A percentile compares a stretch with the other conserved stretches of the same genome.
These are phyloP conservation scores for Kodamaea jinghongensis DNA, from an alignment of 805 yeast genomes.

Conservation along the genomic window DNA sequence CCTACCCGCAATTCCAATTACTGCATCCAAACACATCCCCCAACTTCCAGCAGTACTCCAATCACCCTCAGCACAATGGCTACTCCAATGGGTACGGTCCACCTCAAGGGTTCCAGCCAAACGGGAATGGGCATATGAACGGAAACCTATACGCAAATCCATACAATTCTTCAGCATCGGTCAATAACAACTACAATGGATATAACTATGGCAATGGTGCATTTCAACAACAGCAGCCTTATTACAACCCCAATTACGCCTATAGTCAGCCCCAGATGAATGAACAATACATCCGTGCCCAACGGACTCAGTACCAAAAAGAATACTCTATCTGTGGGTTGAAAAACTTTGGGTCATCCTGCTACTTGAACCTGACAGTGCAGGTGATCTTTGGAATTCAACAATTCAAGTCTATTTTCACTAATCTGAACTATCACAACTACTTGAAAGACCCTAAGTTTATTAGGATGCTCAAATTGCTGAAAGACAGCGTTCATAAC, in stretches of 20 bases:
- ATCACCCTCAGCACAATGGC: background rate
- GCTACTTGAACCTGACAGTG: constrained; percentile 72
- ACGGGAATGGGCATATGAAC: background rate
- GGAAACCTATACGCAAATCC: background rate
- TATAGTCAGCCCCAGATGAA: constrained; percentile 30
- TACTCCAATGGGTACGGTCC: background rate
- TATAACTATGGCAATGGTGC: background rate
- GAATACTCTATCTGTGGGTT: constrained; percentile 57
- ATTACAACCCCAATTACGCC: background rate
- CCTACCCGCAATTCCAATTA: too few species aligned
- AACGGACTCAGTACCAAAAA: constrained; percentile 26
- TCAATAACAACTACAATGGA: background rate
- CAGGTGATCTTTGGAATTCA: constrained; percentile 63
- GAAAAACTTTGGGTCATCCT: constrained; percentile 67
- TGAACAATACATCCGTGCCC: constrained; percentile 10
- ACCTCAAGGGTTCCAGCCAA: background rate
- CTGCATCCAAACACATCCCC: too few species aligned
- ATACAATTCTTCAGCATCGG: background rate
- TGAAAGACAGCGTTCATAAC: constrained; percentile 14
- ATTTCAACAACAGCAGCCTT: background rate
- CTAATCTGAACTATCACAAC: constrained; percentile 41
- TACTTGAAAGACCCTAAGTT: constrained; percentile 38
- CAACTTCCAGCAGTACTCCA: too few species aligned
- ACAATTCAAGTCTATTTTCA: constrained; percentile 48
- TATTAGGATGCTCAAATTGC: constrained; percentile 20